Evolutionary conservation across 768 basidiomycete genomes (phyloP).

Genomic region (Phylloporus sp.): DNA sequence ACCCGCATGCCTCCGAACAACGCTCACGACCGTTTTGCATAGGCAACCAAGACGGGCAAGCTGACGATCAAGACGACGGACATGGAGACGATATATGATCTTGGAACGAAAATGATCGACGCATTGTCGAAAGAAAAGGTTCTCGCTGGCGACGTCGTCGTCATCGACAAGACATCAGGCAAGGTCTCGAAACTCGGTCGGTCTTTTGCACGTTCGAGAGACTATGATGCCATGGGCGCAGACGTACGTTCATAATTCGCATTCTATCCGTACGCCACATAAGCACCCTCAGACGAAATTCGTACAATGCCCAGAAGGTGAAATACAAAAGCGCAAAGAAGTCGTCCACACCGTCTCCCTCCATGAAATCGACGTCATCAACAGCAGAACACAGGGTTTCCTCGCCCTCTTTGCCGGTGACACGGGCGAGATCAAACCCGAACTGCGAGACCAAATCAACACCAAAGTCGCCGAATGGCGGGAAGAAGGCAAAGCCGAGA

Average conservation of each 20-base stretch:
- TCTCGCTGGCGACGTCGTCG: conserved; percentile 87
- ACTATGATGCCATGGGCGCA: conserved; percentile 99
- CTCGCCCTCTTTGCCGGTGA: conserved; percentile 92
- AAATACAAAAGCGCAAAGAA: conserved; percentile 96
- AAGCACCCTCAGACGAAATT: conserved; percentile 77
- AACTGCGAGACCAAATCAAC: conserved; percentile 94
- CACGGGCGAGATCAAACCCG: conserved; percentile 98
- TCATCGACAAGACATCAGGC: conserved; percentile 96
- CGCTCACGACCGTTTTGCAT: neutral
- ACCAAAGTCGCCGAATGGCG: conserved; percentile 96
- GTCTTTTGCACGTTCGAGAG: conserved; percentile 93
- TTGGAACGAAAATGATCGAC: conserved; percentile 99
- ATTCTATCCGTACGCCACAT: neutral
- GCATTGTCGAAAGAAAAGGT: conserved; percentile 96
- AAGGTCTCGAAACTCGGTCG: conserved; percentile 95
- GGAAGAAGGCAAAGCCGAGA: conserved; percentile 97
- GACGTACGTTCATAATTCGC: conserved; percentile 57
- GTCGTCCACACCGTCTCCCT: conserved; percentile 96
- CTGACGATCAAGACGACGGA: conserved; percentile 97
- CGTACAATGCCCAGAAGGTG: conserved; percentile 96
- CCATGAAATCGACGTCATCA: conserved; percentile 99
- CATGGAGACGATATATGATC: conserved; percentile 99
- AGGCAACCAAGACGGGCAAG: conserved; percentile 98
- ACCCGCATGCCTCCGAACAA: neutral
- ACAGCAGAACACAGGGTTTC: conserved; percentile 97